Percentiles rank a stretch among this genome's conserved stretches.
Evolutionary conservation across 1,284 basidiomycete species (phyloP).

Genomic region (Chalciporus sp.): DNA sequence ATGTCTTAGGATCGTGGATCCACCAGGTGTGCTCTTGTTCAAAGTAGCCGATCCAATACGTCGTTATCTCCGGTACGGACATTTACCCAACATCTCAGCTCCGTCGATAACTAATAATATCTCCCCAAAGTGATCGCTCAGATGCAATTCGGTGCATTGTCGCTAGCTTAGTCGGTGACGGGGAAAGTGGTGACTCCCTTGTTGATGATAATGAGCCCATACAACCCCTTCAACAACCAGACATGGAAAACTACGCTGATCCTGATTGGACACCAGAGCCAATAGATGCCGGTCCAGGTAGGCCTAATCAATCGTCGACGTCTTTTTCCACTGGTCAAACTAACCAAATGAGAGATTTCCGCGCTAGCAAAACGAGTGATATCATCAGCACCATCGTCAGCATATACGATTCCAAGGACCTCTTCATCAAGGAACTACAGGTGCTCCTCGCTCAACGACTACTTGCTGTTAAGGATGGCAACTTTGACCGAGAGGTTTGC

Average conservation of each 20-base stretch:
- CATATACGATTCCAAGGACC: conserved; percentile 93
- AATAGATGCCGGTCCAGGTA: conserved; percentile 83
- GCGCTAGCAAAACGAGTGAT: conserved; percentile 85
- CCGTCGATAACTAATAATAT: background rate
- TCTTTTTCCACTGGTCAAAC: conserved; percentile 7
- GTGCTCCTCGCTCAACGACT: conserved; percentile 84
- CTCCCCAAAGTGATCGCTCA: conserved; percentile 64
- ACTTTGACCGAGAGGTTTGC: conserved; percentile 80
- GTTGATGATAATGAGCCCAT: conserved; percentile 81
- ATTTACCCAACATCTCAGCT: background rate
- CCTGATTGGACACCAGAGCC: conserved; percentile 94
- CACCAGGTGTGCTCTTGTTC: conserved; percentile 88
- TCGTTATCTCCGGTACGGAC: conserved; percentile 73
- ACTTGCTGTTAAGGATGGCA: conserved; percentile 77
- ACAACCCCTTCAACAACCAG: conserved; percentile 68
- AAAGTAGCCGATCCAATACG: conserved; percentile 91
- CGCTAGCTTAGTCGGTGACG: conserved; percentile 86
- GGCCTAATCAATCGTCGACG: conserved; percentile 1
- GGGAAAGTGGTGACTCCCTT: conserved; percentile 77
- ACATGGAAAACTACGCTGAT: conserved; percentile 85
- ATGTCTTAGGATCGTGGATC: conserved; percentile 88
- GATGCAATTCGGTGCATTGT: conserved; percentile 94
- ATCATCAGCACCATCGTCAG: conserved; percentile 93
- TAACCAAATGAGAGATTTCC: conserved; percentile 63
- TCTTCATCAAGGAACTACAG: conserved; percentile 93